phyloP scores from a whole-genome alignment of 805 yeast species.

The Starmerella bombicola region DNA sequence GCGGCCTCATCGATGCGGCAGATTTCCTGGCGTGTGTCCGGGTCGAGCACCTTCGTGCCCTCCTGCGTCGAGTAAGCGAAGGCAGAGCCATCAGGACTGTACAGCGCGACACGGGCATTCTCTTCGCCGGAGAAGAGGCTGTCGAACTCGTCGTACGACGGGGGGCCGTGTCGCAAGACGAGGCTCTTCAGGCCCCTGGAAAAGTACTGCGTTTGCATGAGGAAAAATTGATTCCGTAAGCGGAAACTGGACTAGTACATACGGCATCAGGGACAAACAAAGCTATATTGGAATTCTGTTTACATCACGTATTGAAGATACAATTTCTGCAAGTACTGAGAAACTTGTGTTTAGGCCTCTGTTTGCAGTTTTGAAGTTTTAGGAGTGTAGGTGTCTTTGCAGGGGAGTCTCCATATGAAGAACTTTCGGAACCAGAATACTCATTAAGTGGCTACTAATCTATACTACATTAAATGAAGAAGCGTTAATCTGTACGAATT shows the following conservation, averaged over 20 bases:
- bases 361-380: too few relatives aligned
- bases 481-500: too few relatives aligned
- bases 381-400: too few relatives aligned
- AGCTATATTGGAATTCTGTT: neutral
- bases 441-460: too few relatives aligned
- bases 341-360: too few relatives aligned
- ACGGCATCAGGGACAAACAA: neutral
- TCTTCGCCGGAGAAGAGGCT: slow-evolving; percentile 26
- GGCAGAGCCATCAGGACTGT: slow-evolving; percentile 53
- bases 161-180: slow-evolving; percentile 22
- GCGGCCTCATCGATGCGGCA: slow-evolving; percentile 46
- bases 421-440: too few relatives aligned
- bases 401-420: too few relatives aligned
- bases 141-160: slow-evolving; percentile 26
- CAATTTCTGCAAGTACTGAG: too few relatives aligned
- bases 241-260: too few relatives aligned
- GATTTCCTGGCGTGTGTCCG: slow-evolving; percentile 39
- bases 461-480: too few relatives aligned
- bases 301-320: too few relatives aligned
- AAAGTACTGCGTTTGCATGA: slow-evolving; percentile 26
- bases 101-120: slow-evolving; percentile 52
- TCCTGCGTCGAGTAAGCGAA: slow-evolving; percentile 65
- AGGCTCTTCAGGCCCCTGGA: slow-evolving; percentile 24
- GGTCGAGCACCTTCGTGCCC: slow-evolving; percentile 43
- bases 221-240: too few relatives aligned